Evolutionary conservation across 2,329 filamentous ascomycete species (phyloP).

Genomic region (Trichoderma atrobrunneum): DNA sequence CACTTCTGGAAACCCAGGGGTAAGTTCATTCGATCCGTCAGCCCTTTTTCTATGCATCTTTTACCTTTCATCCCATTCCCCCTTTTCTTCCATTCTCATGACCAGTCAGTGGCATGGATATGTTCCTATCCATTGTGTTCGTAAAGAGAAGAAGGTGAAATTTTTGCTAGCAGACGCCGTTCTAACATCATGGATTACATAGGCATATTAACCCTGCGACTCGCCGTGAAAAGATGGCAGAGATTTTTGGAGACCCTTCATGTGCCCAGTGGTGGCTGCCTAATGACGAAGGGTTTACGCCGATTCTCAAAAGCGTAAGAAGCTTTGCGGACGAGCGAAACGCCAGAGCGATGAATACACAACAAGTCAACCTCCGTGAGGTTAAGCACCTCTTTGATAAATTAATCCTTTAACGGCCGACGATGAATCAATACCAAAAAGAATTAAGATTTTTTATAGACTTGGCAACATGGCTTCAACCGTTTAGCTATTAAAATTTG

Average conservation of each 20-base stretch:
- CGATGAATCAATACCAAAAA: background rate
- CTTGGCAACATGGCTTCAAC: background rate
- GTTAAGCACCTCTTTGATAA: constrained; percentile 71
- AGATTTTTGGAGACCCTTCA: constrained; percentile 68
- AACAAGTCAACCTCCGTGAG: constrained; percentile 66
- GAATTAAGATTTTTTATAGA: background rate
- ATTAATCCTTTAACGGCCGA: constrained; percentile 37
- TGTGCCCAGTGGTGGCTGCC: constrained; percentile 87
- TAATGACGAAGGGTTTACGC: constrained; percentile 71
- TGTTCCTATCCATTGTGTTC: background rate
- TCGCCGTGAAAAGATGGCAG: constrained; percentile 71
- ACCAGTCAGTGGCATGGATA: background rate
- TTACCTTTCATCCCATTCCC: background rate
- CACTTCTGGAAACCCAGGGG: constrained; percentile 74
- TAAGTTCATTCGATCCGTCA: constrained; percentile 42
- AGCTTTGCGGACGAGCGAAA: constrained; percentile 78
- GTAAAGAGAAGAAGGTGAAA: background rate
- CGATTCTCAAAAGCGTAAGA: constrained; percentile 72
- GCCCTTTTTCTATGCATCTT: background rate
- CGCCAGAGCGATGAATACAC: constrained; percentile 53
- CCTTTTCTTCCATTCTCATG: background rate
- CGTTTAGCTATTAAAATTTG: background rate
- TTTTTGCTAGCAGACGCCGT: background rate
- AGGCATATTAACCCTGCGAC: constrained; percentile 82
- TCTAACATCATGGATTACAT: background rate